Conservation (phyloP, 371 early-diverging fungal genomes). For the Basidiobolus meristosporus region DNA sequence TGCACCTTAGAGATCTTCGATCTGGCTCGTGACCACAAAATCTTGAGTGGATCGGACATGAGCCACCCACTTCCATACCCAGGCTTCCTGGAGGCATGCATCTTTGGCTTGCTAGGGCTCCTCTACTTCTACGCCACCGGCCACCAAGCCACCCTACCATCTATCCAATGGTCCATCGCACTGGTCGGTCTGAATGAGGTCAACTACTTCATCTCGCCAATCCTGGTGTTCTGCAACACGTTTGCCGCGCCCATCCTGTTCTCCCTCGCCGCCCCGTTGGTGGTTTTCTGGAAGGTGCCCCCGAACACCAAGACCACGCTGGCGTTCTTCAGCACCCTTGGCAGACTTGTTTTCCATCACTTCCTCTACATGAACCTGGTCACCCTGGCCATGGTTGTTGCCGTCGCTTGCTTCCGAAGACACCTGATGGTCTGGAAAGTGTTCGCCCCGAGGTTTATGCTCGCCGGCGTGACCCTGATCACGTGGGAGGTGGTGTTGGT, state of each 20-base stretch:
- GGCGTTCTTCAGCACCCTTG: not conserved
- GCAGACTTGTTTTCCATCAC: too few species aligned
- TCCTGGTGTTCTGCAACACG: conserved; percentile 59
- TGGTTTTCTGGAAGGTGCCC: conserved; percentile 18
- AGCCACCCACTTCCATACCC: not conserved
- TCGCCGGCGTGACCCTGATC: conserved; percentile 18
- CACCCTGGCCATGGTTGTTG: not conserved
- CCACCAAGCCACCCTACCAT: conserved; percentile 73
- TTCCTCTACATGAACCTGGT: too few species aligned
- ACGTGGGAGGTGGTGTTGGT: not conserved
- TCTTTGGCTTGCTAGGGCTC: conserved; percentile 27
- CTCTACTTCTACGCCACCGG: conserved; percentile 74
- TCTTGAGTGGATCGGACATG: not conserved
- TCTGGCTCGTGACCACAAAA: conserved; percentile 9
- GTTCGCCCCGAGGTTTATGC: conserved; percentile 78
- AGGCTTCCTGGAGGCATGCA: conserved; percentile 8
- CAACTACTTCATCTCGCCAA: conserved; percentile 44
- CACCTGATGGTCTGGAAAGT: conserved; percentile 94
- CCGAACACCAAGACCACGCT: conserved; percentile 9
- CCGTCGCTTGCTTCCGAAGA: conserved; percentile 22
- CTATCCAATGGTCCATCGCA: conserved; percentile 78
- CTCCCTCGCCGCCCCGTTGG: conserved; percentile 16
- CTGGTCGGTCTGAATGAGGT: conserved; percentile 65
- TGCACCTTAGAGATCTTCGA: conserved; percentile 25
- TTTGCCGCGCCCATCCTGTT: conserved; percentile 43